Evolutionary conservation across 345 rosid genomes (phyloP).

Genomic region (Firmiana major): DNA sequence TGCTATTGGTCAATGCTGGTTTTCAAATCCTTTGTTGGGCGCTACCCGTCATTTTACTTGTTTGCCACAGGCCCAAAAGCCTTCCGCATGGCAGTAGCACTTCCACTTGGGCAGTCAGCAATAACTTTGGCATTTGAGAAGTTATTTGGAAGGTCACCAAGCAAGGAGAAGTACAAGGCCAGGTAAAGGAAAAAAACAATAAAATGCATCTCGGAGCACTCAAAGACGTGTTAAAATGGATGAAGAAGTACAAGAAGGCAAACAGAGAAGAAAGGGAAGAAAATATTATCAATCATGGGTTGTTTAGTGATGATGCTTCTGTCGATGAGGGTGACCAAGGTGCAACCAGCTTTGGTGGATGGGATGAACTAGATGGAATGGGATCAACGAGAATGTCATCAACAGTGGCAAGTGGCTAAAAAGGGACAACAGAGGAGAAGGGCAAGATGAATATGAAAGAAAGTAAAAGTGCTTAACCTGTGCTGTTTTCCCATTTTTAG

Average conservation of each 20-base stretch:
- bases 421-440: neutral
- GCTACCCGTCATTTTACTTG: constrained; percentile 41
- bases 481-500: constrained; percentile 53
- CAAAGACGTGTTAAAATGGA: constrained; percentile 17
- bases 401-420: constrained; percentile 12
- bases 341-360: constrained; percentile 44
- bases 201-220: constrained; percentile 18
- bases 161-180: constrained; percentile 24
- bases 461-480: constrained; percentile 33
- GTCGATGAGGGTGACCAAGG: constrained; percentile 15
- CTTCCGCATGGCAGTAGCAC: constrained; percentile 36
- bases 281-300: constrained; percentile 25
- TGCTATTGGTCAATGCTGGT: constrained; percentile 37
- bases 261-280: constrained; percentile 21
- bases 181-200: constrained; percentile 20
- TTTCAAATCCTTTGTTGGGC: constrained; percentile 53
- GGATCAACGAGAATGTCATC: constrained; percentile 13
- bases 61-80: constrained; percentile 60
- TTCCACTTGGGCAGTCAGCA: constrained; percentile 37
- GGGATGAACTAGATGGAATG: constrained; percentile 48
- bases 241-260: constrained; percentile 18
- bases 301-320: constrained; percentile 24
- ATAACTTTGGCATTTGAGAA: constrained; percentile 31
- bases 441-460: constrained; percentile 29
- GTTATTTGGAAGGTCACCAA: constrained; percentile 21